Evolutionary conservation across 2,329 filamentous ascomycete species (phyloP).

Genomic region (Claviceps sp.): DNA sequence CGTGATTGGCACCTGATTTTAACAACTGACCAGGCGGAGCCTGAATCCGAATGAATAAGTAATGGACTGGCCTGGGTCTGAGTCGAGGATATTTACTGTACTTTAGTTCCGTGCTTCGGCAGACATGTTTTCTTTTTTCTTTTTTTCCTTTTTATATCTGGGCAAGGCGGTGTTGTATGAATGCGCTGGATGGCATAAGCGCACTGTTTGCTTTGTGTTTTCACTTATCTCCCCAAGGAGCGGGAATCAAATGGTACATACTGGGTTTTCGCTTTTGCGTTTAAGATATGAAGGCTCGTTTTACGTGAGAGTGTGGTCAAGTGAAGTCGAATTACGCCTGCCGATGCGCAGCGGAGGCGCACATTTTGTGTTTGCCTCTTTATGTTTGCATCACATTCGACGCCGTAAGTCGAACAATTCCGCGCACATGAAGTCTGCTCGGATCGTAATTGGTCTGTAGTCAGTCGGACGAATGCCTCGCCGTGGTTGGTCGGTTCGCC

Average conservation of each 20-base stretch:
- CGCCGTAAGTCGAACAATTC: too few relatives aligned
- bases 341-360: too few relatives aligned
- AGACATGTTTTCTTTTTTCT: conserved; percentile 19
- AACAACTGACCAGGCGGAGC: conserved; percentile 33
- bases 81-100: conserved; percentile 5
- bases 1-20: neutral
- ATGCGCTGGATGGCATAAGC: conserved; percentile 23
- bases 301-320: too few relatives aligned
- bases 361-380: too few relatives aligned
- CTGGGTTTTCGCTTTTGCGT: conserved; percentile 21
- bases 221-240: conserved; percentile 6
- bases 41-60: conserved; percentile 32
- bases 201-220: conserved; percentile 5
- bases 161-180: conserved; percentile 29
- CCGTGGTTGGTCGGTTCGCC: too few relatives aligned
- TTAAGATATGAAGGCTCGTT: neutral
- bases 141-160: conserved; percentile 12
- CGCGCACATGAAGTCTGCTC: too few relatives aligned
- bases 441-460: too few relatives aligned
- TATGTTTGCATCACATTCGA: too few relatives aligned
- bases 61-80: conserved; percentile 3
- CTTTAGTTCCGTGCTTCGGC: conserved; percentile 8
- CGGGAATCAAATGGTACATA: conserved; percentile 18
- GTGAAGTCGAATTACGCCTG: too few relatives aligned
- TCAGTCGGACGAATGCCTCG: too few relatives aligned